Evolutionary conservation across 495 filamentous ascomycete species (phyloP).

Genomic region (Symbiotaphrina buchneri): DNA sequence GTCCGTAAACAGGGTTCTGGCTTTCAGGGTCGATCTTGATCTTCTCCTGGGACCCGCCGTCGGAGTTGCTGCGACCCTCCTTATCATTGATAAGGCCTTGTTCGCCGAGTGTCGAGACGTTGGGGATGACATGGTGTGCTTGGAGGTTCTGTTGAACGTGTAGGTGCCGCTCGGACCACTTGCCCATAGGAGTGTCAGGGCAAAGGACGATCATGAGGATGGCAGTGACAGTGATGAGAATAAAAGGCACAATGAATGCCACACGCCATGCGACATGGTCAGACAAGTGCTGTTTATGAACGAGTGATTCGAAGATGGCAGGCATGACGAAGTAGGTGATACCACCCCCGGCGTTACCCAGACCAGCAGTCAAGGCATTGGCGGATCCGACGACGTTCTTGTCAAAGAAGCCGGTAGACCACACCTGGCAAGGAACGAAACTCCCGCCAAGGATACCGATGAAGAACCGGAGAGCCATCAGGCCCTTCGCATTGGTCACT

Average conservation of each 20-base stretch:
- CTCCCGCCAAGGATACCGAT: conserved; percentile 76
- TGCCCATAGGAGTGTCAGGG: conserved; percentile 67
- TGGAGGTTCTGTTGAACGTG: conserved; percentile 20
- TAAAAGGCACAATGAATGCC: conserved; percentile 62
- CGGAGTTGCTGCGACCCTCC: conserved; percentile 12
- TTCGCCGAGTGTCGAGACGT: too few relatives aligned
- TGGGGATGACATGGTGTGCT: conserved; percentile 13
- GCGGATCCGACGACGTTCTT: conserved; percentile 86
- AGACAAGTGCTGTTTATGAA: conserved; percentile 28
- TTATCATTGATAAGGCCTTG: conserved; percentile 29
- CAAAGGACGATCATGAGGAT: conserved; percentile 48
- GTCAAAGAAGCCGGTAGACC: conserved; percentile 90
- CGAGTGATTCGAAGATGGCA: conserved; percentile 67
- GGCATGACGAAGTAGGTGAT: conserved; percentile 88
- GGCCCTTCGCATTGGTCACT: conserved; percentile 40
- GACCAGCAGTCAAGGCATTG: conserved; percentile 68
- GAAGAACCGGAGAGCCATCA: conserved; percentile 73
- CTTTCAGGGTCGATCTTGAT: conserved; percentile 10
- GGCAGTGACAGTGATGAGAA: conserved; percentile 44
- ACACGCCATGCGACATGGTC: conserved; percentile 63
- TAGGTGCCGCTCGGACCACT: conserved; percentile 52
- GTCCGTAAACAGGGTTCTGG: conserved; percentile 14
- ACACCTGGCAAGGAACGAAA: conserved; percentile 92
- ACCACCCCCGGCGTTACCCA: conserved; percentile 80
- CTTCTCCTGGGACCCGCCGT: conserved; percentile 19